Percentiles rank a stretch among this genome's conserved stretches.
These are phyloP conservation scores for Schizophyllum amplum DNA, from an alignment of 1,284 basidiomycete species.

Conservation along the genomic window DNA sequence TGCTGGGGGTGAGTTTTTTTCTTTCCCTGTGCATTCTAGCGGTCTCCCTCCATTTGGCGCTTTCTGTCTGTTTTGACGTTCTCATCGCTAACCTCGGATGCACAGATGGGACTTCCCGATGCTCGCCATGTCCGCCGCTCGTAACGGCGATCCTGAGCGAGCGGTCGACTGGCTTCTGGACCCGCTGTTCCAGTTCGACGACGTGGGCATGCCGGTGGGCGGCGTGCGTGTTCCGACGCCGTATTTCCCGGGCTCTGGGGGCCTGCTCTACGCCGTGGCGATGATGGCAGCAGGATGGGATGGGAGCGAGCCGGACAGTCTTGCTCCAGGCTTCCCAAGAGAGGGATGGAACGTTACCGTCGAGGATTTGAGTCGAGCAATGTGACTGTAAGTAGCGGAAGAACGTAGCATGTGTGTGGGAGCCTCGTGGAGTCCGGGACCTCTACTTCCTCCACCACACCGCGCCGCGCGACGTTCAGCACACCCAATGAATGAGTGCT, in stretches of 20 bases:
- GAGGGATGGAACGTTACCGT: constrained; percentile 36
- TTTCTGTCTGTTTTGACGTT: neutral
- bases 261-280: constrained; percentile 41
- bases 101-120: constrained; percentile 55
- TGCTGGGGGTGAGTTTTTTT: constrained; percentile 41
- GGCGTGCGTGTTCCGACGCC: constrained; percentile 51
- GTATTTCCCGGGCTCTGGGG: constrained; percentile 51
- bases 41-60: too few relatives aligned
- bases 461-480: too few relatives aligned
- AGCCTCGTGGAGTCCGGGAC: too few relatives aligned
- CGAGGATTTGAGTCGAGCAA: constrained; percentile 35
- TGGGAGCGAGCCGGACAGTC: constrained; percentile 23
- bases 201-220: constrained; percentile 53
- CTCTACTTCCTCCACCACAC: too few relatives aligned
- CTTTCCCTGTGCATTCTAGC: neutral
- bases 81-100: neutral
- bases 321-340: constrained; percentile 41
- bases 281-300: constrained; percentile 56
- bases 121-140: constrained; percentile 54
- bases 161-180: constrained; percentile 50
- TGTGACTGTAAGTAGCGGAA: too few relatives aligned
- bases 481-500: too few relatives aligned
- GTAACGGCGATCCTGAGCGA: constrained; percentile 38
- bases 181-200: constrained; percentile 48
- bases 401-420: too few relatives aligned